Evolutionary conservation across 2,329 filamentous ascomycete species (phyloP), one percentile per base, ranked within the genome.

Genomic region (Arthrobotrys conoides): DNA sequence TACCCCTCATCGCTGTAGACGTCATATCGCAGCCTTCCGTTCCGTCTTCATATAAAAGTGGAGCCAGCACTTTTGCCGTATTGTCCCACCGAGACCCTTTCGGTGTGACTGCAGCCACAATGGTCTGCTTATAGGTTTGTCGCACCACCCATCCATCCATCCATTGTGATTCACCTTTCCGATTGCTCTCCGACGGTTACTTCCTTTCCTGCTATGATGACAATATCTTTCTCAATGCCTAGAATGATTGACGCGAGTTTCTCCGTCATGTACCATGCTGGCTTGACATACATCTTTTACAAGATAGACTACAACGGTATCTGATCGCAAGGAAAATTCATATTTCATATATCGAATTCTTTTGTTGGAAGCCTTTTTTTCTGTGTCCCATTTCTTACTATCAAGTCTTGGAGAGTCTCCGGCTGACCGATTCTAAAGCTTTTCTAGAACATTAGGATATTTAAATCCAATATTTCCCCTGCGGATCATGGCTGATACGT

Each of bases 291-390:
- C 83, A 84, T 85, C 85, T 86, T 80, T 84, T 87, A 86, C 84
- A 84, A 83, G 84, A 91, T 91, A 92, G 92, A 96, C 93, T 96
- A 96, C 92, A 95, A 96, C 93, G 93, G 93, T 96, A 96, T 96
- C 93, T 96, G 93, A 96, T 89, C 88, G 87, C 87, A 85, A 84
- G 65, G 73, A 82, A 38, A 41, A 24, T 71, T 80, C 71, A 51
- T 24, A 30, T 14, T 24, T 27, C 22, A 24, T 14, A 48, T 48
- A 5, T 12, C 9, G 9, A 36, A 36, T 36, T 36, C 33, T 36
- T 36, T 6, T 36, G 1, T 36, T 36, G 33, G 33, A 36, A 36
- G 33, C 8, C 9, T 36, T 36, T 36, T 36, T 36, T 81, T 68
- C 66, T 69, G 68, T 27, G 24, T 72, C 55, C 20, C 14, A 36